Evolutionary conservation across 2,329 filamentous ascomycete species (phyloP).

Genomic region (Ophiostoma tasmaniense): DNA sequence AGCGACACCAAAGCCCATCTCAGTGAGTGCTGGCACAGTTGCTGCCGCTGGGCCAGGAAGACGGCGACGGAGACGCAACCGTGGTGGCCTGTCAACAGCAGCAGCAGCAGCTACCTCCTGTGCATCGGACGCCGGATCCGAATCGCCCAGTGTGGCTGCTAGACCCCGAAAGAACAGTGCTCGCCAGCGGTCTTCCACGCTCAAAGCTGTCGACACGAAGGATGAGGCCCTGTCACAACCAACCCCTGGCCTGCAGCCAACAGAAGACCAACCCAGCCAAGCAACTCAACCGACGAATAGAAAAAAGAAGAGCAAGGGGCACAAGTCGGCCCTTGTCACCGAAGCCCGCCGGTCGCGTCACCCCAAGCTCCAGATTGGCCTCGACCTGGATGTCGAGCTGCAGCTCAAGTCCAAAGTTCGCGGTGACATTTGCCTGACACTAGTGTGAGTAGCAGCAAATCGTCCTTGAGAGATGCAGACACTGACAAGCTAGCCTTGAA

Average conservation of each 20-base stretch:
- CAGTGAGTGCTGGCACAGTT: neutral
- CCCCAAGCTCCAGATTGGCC: conserved; percentile 26
- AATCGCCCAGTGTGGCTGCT: neutral
- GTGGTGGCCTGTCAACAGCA: neutral
- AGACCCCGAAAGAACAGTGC: neutral
- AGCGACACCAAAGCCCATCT: neutral
- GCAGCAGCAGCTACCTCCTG: neutral
- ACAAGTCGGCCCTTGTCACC: neutral
- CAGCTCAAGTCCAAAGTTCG: conserved; percentile 73
- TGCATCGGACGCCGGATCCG: conserved; percentile 8
- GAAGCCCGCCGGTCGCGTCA: conserved; percentile 9
- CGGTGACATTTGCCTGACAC: conserved; percentile 61
- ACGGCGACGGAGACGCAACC: neutral
- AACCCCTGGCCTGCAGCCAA: neutral
- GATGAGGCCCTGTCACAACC: neutral
- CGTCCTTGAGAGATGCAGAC: neutral
- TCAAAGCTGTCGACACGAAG: neutral
- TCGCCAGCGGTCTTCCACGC: neutral
- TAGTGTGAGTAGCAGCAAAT: conserved; percentile 46
- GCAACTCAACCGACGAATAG: neutral
- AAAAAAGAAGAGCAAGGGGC: neutral
- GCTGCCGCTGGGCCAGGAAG: neutral
- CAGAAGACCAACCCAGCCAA: neutral
- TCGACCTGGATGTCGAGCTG: conserved; percentile 67
- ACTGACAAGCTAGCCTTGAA: conserved; percentile 15